Evolutionary conservation across 78 protist genomes (phyloP).

Genomic region (Dictyostelium citrinum): DNA sequence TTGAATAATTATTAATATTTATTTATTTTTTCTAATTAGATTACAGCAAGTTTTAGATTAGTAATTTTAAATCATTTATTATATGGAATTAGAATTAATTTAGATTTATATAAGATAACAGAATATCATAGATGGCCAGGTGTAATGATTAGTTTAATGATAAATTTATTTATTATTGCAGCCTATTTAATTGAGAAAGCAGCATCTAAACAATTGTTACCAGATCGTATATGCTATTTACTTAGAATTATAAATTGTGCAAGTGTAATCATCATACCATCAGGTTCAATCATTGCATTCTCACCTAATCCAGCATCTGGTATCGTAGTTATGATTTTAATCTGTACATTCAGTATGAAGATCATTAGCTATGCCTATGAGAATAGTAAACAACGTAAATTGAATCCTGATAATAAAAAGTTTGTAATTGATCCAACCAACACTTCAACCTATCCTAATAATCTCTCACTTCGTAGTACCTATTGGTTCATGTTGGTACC

Average conservation of each 20-base stretch:
- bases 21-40: not conserved
- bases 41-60: constrained; percentile 50
- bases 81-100: constrained; percentile 74
- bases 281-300: not conserved
- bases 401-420: constrained; percentile 18
- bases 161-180: constrained; percentile 27
- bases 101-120: constrained; percentile 28
- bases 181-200: constrained; percentile 43
- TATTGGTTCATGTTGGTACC: constrained; percentile 77
- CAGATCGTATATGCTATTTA: not conserved
- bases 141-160: constrained; percentile 25
- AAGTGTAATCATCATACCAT: not conserved
- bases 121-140: constrained; percentile 85
- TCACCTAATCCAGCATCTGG: constrained; percentile 67
- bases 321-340: constrained; percentile 47
- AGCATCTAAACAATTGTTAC: not conserved
- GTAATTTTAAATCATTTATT: constrained; percentile 73
- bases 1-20: not conserved
- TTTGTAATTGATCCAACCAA: not conserved
- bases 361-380: constrained; percentile 38
- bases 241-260: constrained; percentile 43
- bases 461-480: constrained; percentile 11
- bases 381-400: constrained; percentile 57
- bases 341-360: constrained; percentile 29
- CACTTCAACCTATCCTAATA: constrained; percentile 30